These are phyloP conservation scores for Aspergillus quadrilineatus DNA, from an alignment of 2,329 filamentous ascomycete genomes.

Conservation along the genomic window DNA sequence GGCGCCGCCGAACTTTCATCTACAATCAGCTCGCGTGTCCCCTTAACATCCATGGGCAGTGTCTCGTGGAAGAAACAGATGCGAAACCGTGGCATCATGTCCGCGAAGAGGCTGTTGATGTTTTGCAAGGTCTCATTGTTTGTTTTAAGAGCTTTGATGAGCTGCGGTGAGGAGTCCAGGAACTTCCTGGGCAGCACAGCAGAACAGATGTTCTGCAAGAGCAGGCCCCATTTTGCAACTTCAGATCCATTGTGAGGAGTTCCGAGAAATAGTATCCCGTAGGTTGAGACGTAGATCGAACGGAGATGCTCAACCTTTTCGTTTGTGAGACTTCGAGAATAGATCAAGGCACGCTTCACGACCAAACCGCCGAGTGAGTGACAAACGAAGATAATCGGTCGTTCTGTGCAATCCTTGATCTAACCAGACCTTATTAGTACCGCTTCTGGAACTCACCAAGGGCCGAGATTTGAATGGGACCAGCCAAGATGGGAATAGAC, in stretches of 20 bases:
- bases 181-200: constrained; percentile 64
- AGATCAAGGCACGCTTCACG: constrained; percentile 67
- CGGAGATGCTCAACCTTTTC: constrained; percentile 63
- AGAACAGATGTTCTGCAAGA: constrained; percentile 67
- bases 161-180: constrained; percentile 65
- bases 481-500: too few species aligned
- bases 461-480: too few species aligned
- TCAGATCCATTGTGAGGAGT: constrained; percentile 73
- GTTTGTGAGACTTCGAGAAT: constrained; percentile 62
- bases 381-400: constrained; percentile 73
- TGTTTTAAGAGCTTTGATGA: constrained; percentile 68
- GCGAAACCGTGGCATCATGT: constrained; percentile 68
- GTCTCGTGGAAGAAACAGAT: constrained; percentile 78
- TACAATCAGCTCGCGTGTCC: constrained; percentile 64
- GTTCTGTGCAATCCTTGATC: constrained; percentile 51
- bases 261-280: constrained; percentile 72
- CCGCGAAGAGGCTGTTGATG: constrained; percentile 71
- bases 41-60: constrained; percentile 67
- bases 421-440: constrained; percentile 18
- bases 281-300: constrained; percentile 72
- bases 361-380: constrained; percentile 73
- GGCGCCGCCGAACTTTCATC: constrained; percentile 69
- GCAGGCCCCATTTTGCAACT: constrained; percentile 64
- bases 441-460: too few species aligned
- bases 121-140: constrained; percentile 73